Base-by-base conservation (phyloP, 2,329 filamentous ascomycete genomes). In the Claviceps digitariae region DNA sequence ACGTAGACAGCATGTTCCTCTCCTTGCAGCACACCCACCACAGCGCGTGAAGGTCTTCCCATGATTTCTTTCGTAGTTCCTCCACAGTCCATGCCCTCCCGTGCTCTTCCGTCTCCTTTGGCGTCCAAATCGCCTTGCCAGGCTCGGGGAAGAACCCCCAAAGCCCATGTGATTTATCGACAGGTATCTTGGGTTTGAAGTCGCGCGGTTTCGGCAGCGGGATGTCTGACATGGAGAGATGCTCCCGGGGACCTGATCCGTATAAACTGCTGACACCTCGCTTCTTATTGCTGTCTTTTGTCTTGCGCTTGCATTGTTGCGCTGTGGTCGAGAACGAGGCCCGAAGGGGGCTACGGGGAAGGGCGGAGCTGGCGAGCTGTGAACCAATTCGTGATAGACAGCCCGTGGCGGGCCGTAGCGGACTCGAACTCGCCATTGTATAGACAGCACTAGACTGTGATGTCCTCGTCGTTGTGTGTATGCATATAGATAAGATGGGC, bases 11-110 rank as follows among this genome's bases (percentile, higher is more conserved):
- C 60, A 87, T 81, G 71, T 98, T 98, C 62, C 87, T 77, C 73
- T 98, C 93, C 72, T 87, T 90, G 56, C 86, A 79, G 67, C 93
- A 97, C 53, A 90, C 80, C 89, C 90, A 98, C 90, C 91, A 98
- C 64, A 98, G 76, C 57, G 77, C 75, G 69, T 97, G 90, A 62
- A 98, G 72, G 67, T 97, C 90, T 57, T 95, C 88, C 87, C 90
- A 98, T 57, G 85, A 89, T 72, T 96, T 96, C 57, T 79, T 76
- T 57, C 90, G 80, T 63, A 98, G 75, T 73, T 98, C 93, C 70
- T 88, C 81, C 8, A 87, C 82, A 12, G 78, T 82, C 93, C 93
- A 98, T 29, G 82, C 74, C 52, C 93, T 81, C 17, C 93, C 93
- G 68, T 93, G 84, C 58, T 79, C 73, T 50, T 75, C 66, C 53